phyloP scores from a whole-genome alignment of 306 rosid species.

The Fragaria iinumae region DNA sequence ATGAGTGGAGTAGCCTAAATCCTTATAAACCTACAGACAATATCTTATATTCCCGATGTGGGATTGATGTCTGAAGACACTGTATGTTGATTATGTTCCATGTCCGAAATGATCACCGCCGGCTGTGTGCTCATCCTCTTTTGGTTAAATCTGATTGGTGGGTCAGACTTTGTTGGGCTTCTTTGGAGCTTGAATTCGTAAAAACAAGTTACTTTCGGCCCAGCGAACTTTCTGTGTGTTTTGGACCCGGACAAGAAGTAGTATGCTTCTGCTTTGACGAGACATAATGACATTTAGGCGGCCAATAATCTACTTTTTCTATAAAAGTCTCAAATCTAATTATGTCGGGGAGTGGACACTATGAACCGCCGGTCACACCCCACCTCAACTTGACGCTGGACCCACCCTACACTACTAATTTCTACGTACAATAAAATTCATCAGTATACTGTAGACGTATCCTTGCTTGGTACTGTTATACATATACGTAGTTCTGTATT shows the following conservation, averaged over 20 bases:
- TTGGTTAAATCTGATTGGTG: background rate
- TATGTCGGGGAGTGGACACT: conserved; percentile 56
- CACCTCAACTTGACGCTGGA: conserved; percentile 5
- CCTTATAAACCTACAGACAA: no score
- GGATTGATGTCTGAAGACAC: fast-evolving
- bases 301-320: conserved; percentile 38
- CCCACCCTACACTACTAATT: background rate
- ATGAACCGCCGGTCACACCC: conserved; percentile 30
- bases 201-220: background rate
- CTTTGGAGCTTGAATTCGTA: background rate
- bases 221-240: background rate
- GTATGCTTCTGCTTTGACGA: conserved; percentile 26
- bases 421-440: background rate
- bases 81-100: no score
- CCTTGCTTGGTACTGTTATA: no score
- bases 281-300: conserved; percentile 51
- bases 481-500: no score
- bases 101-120: no score
- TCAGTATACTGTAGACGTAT: no score
- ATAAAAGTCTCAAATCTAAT: conserved; percentile 42
- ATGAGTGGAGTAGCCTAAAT: no score
- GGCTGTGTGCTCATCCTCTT: no score
- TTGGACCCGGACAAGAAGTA: background rate
- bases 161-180: background rate
- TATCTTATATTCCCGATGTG: no score